Base-by-base conservation (phyloP, 352 stramenopile species). In the Phytophthora citricola region DNA sequence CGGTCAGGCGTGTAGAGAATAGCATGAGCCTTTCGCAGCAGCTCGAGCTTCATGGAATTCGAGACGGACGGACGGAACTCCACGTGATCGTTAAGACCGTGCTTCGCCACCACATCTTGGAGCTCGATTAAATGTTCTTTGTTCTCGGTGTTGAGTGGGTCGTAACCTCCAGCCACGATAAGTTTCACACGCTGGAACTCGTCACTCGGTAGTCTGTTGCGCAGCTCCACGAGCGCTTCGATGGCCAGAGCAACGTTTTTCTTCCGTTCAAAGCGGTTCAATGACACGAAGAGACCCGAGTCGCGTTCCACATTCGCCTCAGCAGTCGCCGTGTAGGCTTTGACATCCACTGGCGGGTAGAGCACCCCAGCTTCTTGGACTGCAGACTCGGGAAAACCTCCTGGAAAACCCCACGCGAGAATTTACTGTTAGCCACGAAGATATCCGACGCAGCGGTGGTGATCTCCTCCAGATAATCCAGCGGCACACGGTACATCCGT, bases 251-350 rank as follows among this genome's bases (percentile, higher is more conserved):
- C 86, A 22, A 99, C 85, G 67, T 98, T 98, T 83, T 99, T 99
- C 89, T 99, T 99, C 12, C 97, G 85, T 79, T 99, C 98, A 63
- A 98, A 99, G 36, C 98, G 87, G 81, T 99, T 99, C 54, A 99
- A 73, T 27, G 96, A 99, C 17, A 99, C 88, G 58, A 99, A 97
- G 7, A 93, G 67, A 8, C 63, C 66, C 5, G 81, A 38, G 27
- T 89, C 64, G 32, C 78, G 78, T 29, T 75, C 60, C 22, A 75
- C 66, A 14, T 67, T 41, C 1, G 69, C 60, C 8, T 75, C 69
- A n/a, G 65, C 61, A 12, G 79, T 56, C 6, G 20, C 39, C 57
- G 79, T 81, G 20, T 95, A 90, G 6, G 79, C 82, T 4, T 81
- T 79, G 9, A 96, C 82, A 69, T 98, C 90, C 26, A 99, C 94